Percentiles rank a stretch among this genome's conserved stretches.
Conservation (phyloP, 495 filamentous ascomycete genomes). For the Aspergillus ellipticus region DNA sequence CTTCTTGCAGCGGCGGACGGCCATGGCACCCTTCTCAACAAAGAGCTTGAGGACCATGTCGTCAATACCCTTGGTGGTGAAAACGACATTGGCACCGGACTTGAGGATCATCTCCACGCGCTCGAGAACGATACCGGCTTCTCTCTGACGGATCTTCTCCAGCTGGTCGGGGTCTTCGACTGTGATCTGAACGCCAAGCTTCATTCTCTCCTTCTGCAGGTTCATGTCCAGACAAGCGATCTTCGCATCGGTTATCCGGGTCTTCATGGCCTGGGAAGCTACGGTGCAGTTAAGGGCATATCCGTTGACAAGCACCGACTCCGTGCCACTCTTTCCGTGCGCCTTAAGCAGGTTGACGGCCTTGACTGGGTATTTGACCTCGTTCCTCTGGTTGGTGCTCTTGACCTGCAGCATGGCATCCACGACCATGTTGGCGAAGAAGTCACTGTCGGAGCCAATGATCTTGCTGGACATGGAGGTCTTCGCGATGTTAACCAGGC, state of each 20-base stretch:
- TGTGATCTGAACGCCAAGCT: slow-evolving; percentile 96
- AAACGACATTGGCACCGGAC: slow-evolving; percentile 90
- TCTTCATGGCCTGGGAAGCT: slow-evolving; percentile 96
- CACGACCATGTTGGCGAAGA: slow-evolving; percentile 95
- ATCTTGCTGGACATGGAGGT: slow-evolving; percentile 99
- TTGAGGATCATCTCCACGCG: slow-evolving; percentile 96
- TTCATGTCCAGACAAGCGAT: slow-evolving; percentile 98
- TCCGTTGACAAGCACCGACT: slow-evolving; percentile 90
- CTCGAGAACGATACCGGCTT: slow-evolving; percentile 89
- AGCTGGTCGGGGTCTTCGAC: slow-evolving; percentile 96
- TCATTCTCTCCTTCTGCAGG: slow-evolving; percentile 97
- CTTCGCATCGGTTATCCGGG: slow-evolving; percentile 86
- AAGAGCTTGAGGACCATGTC: slow-evolving; percentile 93
- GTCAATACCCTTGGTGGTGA: slow-evolving; percentile 98
- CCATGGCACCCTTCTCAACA: slow-evolving; percentile 93
- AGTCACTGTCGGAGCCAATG: slow-evolving; percentile 92
- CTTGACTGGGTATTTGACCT: slow-evolving; percentile 97
- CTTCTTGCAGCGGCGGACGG: slow-evolving; percentile 95
- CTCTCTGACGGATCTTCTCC: slow-evolving; percentile 91
- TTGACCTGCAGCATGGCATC: slow-evolving; percentile 96
- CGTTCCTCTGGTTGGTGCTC: slow-evolving; percentile 80
- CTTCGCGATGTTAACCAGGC: slow-evolving; percentile 90
- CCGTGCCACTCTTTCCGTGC: slow-evolving; percentile 85
- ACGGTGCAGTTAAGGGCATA: slow-evolving; percentile 99
- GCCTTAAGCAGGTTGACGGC: slow-evolving; percentile 98